A percentile compares a stretch with the other conserved stretches of the same genome.
Conservation (phyloP, 768 basidiomycete genomes). For the Termitomyces sp. region DNA sequence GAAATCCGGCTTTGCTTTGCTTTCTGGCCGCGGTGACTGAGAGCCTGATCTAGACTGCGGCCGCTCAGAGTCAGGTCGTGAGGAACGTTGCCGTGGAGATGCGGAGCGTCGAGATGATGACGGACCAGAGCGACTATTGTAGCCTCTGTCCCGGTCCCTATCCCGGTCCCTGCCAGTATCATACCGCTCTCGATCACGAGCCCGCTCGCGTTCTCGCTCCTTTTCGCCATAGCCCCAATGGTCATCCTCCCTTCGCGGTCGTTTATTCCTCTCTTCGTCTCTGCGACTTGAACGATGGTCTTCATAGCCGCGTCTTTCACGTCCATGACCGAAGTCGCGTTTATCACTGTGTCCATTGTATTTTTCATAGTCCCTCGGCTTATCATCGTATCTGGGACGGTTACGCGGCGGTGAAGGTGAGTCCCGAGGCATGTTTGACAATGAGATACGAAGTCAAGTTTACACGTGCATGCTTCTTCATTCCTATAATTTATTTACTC, state of each 20-base stretch:
- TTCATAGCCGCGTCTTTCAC: conserved; percentile 7
- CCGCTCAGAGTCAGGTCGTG: conserved; percentile 28
- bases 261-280: conserved; percentile 4
- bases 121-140: conserved; percentile 16
- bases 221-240: conserved; percentile 17
- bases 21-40: conserved; percentile 39
- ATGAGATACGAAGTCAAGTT: background rate
- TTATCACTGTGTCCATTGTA: conserved; percentile 5
- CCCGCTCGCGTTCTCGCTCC: conserved; percentile 37
- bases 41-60: conserved; percentile 32
- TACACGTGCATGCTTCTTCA: background rate
- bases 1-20: conserved; percentile 87
- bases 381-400: conserved; percentile 15
- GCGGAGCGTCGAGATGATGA: conserved; percentile 49
- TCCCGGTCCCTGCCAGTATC: conserved; percentile 22
- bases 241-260: conserved; percentile 8
- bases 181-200: conserved; percentile 39
- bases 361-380: background rate
- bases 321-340: conserved; percentile 9
- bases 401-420: conserved; percentile 15
- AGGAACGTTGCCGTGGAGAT: conserved; percentile 47
- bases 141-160: conserved; percentile 23
- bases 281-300: conserved; percentile 5
- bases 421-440: conserved; percentile 13
- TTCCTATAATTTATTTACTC: no score